Evolutionary conservation across 1,284 basidiomycete genomes (phyloP).

Genomic region (Irpex lacteus): DNA sequence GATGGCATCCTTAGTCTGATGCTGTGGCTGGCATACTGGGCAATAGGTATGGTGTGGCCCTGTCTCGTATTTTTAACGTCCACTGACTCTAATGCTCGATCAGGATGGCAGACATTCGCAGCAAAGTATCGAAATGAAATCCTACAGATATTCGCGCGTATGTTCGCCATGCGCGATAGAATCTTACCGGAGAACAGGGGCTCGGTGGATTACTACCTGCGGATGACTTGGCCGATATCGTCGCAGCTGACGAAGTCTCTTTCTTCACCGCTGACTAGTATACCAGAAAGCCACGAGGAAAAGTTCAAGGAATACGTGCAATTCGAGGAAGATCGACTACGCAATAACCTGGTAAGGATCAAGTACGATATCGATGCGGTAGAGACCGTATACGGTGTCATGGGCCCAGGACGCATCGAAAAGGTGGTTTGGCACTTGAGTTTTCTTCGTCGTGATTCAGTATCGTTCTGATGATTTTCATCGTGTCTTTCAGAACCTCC

Average conservation of each 20-base stretch:
- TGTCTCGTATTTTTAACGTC: background rate
- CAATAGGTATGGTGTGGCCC: slow-evolving; percentile 6
- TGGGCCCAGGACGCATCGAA: slow-evolving; percentile 22
- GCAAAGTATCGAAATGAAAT: slow-evolving; percentile 24
- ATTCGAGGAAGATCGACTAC: slow-evolving; percentile 18
- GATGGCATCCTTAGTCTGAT: slow-evolving; percentile 28
- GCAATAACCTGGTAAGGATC: slow-evolving; percentile 23
- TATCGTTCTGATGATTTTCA: background rate
- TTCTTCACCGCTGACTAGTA: background rate
- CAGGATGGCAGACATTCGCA: slow-evolving; percentile 21
- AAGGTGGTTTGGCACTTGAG: slow-evolving; percentile 11
- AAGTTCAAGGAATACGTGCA: slow-evolving; percentile 14
- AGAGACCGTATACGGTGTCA: slow-evolving; percentile 22
- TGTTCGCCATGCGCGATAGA: slow-evolving; percentile 17
- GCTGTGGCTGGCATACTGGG: slow-evolving; percentile 40
- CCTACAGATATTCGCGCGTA: slow-evolving; percentile 17
- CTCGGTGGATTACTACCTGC: slow-evolving; percentile 20
- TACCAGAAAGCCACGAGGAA: slow-evolving; percentile 1
- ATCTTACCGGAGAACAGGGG: slow-evolving; percentile 20
- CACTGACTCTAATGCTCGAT: background rate
- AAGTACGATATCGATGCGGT: slow-evolving; percentile 24
- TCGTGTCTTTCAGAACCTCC: slow-evolving; percentile 17
- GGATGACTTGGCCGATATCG: slow-evolving; percentile 6
- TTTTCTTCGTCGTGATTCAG: background rate
- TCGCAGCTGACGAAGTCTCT: slow-evolving; percentile 9